Evolutionary conservation across 2,329 filamentous ascomycete species (phyloP).

Genomic region (Chaetomium sp.): DNA sequence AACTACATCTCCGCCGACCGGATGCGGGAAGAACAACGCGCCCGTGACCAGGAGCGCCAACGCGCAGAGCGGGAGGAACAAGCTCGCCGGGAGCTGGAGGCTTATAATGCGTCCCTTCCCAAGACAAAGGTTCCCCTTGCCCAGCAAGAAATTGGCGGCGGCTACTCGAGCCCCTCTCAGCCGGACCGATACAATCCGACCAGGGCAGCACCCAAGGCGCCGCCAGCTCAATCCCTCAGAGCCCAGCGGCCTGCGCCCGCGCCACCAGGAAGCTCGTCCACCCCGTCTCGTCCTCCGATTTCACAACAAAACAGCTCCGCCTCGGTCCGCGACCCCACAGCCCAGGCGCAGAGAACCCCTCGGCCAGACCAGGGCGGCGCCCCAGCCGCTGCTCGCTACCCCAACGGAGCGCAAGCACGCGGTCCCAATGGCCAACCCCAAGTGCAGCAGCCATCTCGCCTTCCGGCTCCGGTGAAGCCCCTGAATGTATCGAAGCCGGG

Average conservation of each 20-base stretch:
- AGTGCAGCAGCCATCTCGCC: conserved; percentile 38
- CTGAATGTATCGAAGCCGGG: conserved; percentile 68
- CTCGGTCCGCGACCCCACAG: conserved; percentile 36
- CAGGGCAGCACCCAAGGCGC: conserved; percentile 65
- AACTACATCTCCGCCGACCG: conserved; percentile 48
- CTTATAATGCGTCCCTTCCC: conserved; percentile 83
- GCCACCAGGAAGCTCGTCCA: conserved; percentile 40
- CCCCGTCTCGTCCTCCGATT: conserved; percentile 40
- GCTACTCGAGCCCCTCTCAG: conserved; percentile 47
- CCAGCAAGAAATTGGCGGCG: conserved; percentile 84
- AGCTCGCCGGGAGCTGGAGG: conserved; percentile 69
- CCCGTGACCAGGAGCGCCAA: conserved; percentile 55
- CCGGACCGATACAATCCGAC: conserved; percentile 74
- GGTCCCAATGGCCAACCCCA: conserved; percentile 42
- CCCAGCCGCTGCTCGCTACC: conserved; percentile 50
- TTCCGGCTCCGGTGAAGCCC: conserved; percentile 65
- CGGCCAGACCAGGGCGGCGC: conserved; percentile 42
- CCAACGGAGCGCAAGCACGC: conserved; percentile 49
- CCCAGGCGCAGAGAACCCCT: conserved; percentile 39
- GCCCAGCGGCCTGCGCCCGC: conserved; percentile 80
- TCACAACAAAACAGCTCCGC: conserved; percentile 45
- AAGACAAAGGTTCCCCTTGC: conserved; percentile 74
- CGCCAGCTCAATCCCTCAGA: conserved; percentile 49
- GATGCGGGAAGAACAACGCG: conserved; percentile 51
- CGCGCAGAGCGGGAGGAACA: conserved; percentile 57